These are phyloP conservation scores for Larix kaempferi DNA, from an alignment of 75 land plant species.

Conservation along the genomic window DNA sequence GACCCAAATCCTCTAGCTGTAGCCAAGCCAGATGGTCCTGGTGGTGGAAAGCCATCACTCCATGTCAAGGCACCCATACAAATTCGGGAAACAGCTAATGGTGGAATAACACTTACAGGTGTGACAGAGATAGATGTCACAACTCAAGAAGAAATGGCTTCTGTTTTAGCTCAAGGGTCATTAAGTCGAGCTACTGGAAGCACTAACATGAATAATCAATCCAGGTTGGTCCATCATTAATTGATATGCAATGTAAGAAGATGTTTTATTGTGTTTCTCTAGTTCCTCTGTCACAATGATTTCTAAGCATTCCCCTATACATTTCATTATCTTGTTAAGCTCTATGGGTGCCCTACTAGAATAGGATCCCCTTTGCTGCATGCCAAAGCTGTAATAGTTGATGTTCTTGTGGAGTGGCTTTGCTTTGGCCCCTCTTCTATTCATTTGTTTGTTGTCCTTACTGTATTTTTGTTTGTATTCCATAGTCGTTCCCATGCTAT, in stretches of 20 bases:
- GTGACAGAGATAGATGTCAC: conserved; percentile 88
- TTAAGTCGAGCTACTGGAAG: conserved; percentile 92
- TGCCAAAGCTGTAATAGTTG: background rate
- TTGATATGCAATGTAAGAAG: too few relatives aligned
- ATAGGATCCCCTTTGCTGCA: too few relatives aligned
- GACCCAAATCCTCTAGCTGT: conserved; percentile 42
- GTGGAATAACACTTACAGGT: conserved; percentile 93
- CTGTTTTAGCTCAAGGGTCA: conserved; percentile 84
- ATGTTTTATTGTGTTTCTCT: background rate
- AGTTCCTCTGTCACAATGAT: background rate
- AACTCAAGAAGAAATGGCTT: conserved; percentile 85
- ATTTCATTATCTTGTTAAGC: background rate
- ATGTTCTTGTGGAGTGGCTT: background rate
- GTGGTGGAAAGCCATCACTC: conserved; percentile 24
- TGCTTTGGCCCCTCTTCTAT: background rate
- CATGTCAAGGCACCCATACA: conserved; percentile 76
- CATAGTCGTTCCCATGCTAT: conserved; percentile 99
- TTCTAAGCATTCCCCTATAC: background rate
- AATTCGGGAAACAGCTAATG: conserved; percentile 84
- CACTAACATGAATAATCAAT: conserved; percentile 97
- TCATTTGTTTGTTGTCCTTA: background rate
- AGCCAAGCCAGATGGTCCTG: conserved; percentile 21
- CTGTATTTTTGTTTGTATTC: background rate
- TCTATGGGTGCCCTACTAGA: too few relatives aligned
- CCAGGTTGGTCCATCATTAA: conserved; percentile 51